phyloP scores from a whole-genome alignment of 805 yeast genomes.

The Kuraishia hungarica region DNA sequence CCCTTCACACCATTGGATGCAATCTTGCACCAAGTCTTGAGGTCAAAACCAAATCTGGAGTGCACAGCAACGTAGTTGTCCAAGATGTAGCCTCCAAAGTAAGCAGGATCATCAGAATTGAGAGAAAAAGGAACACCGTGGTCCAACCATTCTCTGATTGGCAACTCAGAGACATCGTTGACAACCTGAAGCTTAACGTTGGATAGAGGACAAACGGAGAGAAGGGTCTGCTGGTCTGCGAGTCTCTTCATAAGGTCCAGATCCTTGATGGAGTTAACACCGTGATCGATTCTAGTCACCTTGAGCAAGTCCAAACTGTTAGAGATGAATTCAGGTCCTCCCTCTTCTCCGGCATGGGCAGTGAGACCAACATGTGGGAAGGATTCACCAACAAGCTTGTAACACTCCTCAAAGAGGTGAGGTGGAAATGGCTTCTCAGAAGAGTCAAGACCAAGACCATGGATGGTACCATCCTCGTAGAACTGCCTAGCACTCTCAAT shows the following conservation, averaged over 20 bases:
- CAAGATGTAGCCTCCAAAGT: conserved; percentile 77
- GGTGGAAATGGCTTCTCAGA: conserved; percentile 78
- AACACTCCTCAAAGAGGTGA: conserved; percentile 56
- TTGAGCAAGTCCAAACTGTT: conserved; percentile 50
- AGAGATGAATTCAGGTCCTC: conserved; percentile 60
- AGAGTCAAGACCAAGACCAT: conserved; percentile 79
- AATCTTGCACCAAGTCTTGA: conserved; percentile 53
- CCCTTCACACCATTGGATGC: conserved; percentile 63
- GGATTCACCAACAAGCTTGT: conserved; percentile 33
- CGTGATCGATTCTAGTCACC: conserved; percentile 74
- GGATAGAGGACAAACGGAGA: conserved; percentile 72
- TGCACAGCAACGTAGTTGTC: conserved; percentile 69
- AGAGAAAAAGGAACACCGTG: conserved; percentile 61
- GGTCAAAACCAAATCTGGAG: conserved; percentile 51
- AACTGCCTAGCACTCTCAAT: conserved; percentile 43
- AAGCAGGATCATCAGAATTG: conserved; percentile 76
- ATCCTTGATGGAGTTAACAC: conserved; percentile 56
- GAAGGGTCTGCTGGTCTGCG: conserved; percentile 44
- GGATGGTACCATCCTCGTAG: conserved; percentile 49
- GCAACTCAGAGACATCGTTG: conserved; percentile 55
- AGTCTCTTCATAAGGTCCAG: conserved; percentile 45
- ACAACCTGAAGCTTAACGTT: conserved; percentile 73
- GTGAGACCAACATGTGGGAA: conserved; percentile 55
- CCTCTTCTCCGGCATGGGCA: conserved; percentile 90
- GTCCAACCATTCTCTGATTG: conserved; percentile 53